Percentiles rank a stretch among this genome's conserved stretches.
phyloP scores from a whole-genome alignment of 2,329 filamentous ascomycete genomes.

The Fusarium albosuccineum region DNA sequence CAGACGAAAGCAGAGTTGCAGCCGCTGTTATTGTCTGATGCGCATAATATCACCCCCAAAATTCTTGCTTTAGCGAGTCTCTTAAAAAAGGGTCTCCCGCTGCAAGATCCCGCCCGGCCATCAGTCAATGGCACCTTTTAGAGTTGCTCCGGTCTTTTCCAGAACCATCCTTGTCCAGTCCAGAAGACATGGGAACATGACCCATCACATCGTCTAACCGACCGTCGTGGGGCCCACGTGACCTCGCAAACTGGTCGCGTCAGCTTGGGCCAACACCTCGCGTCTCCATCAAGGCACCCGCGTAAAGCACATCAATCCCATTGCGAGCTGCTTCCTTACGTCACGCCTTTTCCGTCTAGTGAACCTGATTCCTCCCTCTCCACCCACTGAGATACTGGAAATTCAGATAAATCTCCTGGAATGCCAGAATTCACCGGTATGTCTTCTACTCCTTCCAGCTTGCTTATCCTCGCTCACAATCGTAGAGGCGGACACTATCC shows the following conservation, averaged over 20 bases:
- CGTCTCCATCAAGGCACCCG: slow-evolving; percentile 29
- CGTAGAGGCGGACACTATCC: slow-evolving; percentile 83
- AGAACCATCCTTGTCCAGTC: slow-evolving; percentile 22
- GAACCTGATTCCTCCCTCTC: background rate
- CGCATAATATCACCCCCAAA: background rate
- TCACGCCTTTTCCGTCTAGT: background rate
- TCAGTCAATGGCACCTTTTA: slow-evolving; percentile 12
- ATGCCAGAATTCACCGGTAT: slow-evolving; percentile 51
- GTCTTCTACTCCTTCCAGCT: background rate
- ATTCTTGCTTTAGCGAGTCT: slow-evolving; percentile 11
- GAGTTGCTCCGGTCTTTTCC: slow-evolving; percentile 21
- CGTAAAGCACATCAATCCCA: slow-evolving; percentile 33
- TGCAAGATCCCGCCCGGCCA: slow-evolving; percentile 33
- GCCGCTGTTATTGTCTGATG: slow-evolving; percentile 13
- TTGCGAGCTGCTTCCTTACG: background rate
- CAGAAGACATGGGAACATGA: slow-evolving; percentile 27
- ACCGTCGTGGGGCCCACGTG: slow-evolving; percentile 40
- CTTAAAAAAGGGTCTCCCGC: slow-evolving; percentile 2
- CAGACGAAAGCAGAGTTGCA: slow-evolving; percentile 6
- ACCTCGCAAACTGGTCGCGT: slow-evolving; percentile 48
- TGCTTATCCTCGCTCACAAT: slow-evolving; percentile 20
- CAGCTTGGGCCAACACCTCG: slow-evolving; percentile 29
- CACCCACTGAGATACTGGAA: background rate
- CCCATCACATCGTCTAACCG: slow-evolving; percentile 21
- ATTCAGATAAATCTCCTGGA: background rate